A percentile compares a stretch with the other conserved stretches of the same genome.
Conservation (phyloP, 192 early-diverging fungal species). For the Rhizoclosmatium sp. region DNA sequence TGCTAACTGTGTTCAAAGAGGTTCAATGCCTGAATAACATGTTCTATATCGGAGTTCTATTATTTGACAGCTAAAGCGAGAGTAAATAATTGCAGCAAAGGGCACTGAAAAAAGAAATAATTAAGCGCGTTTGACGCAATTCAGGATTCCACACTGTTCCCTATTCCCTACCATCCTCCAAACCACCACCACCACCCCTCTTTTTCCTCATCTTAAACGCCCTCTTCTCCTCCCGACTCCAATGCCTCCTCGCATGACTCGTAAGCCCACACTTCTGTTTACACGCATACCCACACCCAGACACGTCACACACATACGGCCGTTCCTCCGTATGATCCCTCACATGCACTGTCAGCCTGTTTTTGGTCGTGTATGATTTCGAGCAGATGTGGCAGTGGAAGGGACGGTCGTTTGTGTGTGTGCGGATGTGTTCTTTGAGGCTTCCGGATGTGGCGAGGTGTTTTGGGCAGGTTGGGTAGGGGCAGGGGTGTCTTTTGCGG, state of each 20-base stretch:
- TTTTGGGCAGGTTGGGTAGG: not conserved
- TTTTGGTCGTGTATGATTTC: slow-evolving; percentile 1
- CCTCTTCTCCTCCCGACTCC: not conserved
- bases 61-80: too few species aligned
- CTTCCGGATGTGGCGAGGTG: not conserved
- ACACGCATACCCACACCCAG: not conserved
- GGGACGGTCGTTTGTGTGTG: slow-evolving; percentile 3
- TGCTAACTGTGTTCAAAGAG: too few species aligned
- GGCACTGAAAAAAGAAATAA: too few species aligned
- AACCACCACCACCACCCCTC: too few species aligned
- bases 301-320: not conserved
- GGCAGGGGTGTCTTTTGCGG: not conserved
- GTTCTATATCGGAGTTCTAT: too few species aligned
- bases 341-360: slow-evolving; percentile 6
- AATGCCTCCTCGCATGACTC: not conserved
- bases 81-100: too few species aligned
- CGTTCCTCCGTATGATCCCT: not conserved
- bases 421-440: not conserved
- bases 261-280: slow-evolving; percentile 1
- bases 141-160: too few species aligned
- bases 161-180: too few species aligned
- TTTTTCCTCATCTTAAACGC: not conserved
- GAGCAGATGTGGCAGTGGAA: not conserved
- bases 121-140: too few species aligned
- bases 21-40: too few species aligned